A percentile compares a stretch with the other conserved stretches of the same genome.
phyloP scores from a whole-genome alignment of 2,329 filamentous ascomycete genomes.

The Epichloe sp. region DNA sequence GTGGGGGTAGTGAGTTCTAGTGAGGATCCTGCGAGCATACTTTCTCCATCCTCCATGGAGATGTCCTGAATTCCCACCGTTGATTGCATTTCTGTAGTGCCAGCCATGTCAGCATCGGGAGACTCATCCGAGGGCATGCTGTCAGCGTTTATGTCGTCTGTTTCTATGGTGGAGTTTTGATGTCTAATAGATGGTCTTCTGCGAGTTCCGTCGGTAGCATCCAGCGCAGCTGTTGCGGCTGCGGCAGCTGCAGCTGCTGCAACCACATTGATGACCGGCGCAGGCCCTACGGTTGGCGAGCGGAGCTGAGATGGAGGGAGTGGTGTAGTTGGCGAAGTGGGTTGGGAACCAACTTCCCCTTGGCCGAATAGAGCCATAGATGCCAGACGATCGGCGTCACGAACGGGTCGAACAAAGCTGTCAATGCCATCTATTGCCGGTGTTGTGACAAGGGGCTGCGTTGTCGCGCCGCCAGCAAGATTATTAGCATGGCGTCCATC shows the following conservation, averaged over 20 bases:
- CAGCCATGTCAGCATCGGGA: slow-evolving; percentile 64
- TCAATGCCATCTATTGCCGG: slow-evolving; percentile 57
- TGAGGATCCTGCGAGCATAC: slow-evolving; percentile 61
- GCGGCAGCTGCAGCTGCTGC: slow-evolving; percentile 30
- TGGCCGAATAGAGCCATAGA: slow-evolving; percentile 65
- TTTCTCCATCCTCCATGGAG: slow-evolving; percentile 64
- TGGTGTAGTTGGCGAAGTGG: slow-evolving; percentile 80
- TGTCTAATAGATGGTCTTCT: slow-evolving; percentile 79
- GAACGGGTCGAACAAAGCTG: slow-evolving; percentile 66
- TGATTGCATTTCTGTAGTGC: slow-evolving; percentile 66
- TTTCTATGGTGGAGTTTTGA: slow-evolving; percentile 79
- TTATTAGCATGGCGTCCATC: slow-evolving; percentile 37
- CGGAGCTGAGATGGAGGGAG: slow-evolving; percentile 50
- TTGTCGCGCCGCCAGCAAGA: slow-evolving; percentile 32
- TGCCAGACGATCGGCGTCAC: slow-evolving; percentile 69
- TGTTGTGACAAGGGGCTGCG: slow-evolving; percentile 54
- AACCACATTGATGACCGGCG: slow-evolving; percentile 27
- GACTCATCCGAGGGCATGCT: slow-evolving; percentile 70
- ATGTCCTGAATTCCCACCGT: slow-evolving; percentile 78
- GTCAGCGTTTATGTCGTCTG: slow-evolving; percentile 75
- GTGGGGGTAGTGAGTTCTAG: slow-evolving; percentile 66
- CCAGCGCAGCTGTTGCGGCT: slow-evolving; percentile 33
- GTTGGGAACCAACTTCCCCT: slow-evolving; percentile 67
- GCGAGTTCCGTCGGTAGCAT: slow-evolving; percentile 41
- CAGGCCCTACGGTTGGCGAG: slow-evolving; percentile 41